A percentile compares a stretch with the other conserved stretches of the same genome.
These are phyloP conservation scores for Sporothrix sp. DNA, from an alignment of 2,329 filamentous ascomycete species.

Conservation along the genomic window DNA sequence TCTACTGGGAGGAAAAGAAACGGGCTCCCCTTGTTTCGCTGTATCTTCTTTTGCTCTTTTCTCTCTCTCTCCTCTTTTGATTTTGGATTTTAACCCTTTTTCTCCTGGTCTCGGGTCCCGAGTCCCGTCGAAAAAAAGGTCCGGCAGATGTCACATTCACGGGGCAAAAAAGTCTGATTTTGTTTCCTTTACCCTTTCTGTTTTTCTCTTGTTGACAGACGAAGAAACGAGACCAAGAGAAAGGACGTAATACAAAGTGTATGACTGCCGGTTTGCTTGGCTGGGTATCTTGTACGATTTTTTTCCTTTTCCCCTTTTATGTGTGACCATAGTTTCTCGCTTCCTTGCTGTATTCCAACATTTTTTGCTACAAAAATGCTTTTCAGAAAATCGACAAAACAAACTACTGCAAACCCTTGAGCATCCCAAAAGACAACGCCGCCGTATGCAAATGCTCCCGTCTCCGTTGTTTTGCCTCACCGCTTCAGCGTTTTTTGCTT, in stretches of 20 bases:
- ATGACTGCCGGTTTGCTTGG: background rate
- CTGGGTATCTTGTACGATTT: background rate
- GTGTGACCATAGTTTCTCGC: background rate
- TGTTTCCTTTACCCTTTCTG: background rate
- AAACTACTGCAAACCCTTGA: too few species aligned
- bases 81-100: background rate
- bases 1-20: slow-evolving; percentile 1
- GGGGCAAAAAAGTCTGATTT: background rate
- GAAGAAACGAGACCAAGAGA: background rate
- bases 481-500: slow-evolving; percentile 70
- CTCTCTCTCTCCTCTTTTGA: background rate
- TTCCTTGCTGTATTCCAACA: background rate
- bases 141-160: background rate
- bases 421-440: background rate
- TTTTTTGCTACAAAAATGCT: too few species aligned
- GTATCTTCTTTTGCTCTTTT: background rate
- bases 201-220: background rate
- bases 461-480: slow-evolving; percentile 23
- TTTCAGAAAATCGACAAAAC: too few species aligned
- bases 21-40: background rate
- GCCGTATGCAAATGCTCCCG: background rate
- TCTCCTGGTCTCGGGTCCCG: background rate
- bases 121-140: background rate
- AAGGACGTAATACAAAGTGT: background rate
- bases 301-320: background rate